Evolutionary conservation across 257 asterid genomes (phyloP), one percentile per base, ranked within the genome.

Genomic region (Solanum sejunctum): DNA sequence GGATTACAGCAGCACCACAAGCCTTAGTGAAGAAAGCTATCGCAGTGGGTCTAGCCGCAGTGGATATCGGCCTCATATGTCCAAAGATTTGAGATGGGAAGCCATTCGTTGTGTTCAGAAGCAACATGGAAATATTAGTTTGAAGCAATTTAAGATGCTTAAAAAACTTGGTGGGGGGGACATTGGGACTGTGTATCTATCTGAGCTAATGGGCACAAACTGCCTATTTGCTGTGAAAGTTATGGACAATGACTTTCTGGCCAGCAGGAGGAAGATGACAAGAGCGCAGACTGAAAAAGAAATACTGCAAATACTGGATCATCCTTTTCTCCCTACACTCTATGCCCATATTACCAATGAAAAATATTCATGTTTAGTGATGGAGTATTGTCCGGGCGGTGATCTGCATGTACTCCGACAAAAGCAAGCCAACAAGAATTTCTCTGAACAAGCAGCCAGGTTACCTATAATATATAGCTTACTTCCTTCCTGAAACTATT

Each of bases 301-400:
- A 91, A 93, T 96, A 85, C 88, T 96, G 85, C 95, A 93, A 88
- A 92, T 93, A 86, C 87, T 96, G 73, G 97, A 95, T 88, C 98
- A 95, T 84, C 99, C 99, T 2, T 95, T 96, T 88, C 98, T 96
- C 57, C 99, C 98, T 56, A 93, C 97, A 10, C 97, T 96, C 15
- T 95, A 90, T 88, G 93, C 93, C 32, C 93, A 94, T 88, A 93
- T 95, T 80, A 85, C 81, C 21, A 92, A 96, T 3, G 92, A 88
- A 81, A 96, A 92, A 80, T 95, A 88, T 87, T 91, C 95, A 8
- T 96, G 98, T 85, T 83, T 96, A 84, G 97, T 96, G 79, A 92
- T 92, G 94, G 99, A 96, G 73, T 93, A 93, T 87, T 96, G 98
- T 84, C 97, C 98, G 0, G 99, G 99, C 17, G 99, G 99, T 54